Conservation (phyloP, 2,329 filamentous ascomycete species). For the Ascochyta koolunga region DNA sequence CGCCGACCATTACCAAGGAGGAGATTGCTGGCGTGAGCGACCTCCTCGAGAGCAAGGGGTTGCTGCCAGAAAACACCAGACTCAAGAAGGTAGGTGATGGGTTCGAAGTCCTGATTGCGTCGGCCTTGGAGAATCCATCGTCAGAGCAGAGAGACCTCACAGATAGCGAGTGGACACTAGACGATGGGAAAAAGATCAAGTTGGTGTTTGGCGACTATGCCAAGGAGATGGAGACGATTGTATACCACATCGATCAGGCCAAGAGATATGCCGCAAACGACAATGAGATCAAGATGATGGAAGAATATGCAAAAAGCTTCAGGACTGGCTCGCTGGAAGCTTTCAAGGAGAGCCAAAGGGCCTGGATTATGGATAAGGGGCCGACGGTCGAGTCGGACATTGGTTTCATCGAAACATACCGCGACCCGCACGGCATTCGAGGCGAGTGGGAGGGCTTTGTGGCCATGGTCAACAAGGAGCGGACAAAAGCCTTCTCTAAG, state of each 20-base stretch:
- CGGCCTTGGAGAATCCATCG: conserved; percentile 50
- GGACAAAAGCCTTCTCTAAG: conserved; percentile 84
- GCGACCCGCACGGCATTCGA: conserved; percentile 60
- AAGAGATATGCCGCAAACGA: conserved; percentile 56
- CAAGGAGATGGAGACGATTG: conserved; percentile 55
- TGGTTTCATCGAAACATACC: conserved; percentile 62
- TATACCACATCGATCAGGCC: conserved; percentile 54
- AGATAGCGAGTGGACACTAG: conserved; percentile 54
- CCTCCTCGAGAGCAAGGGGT: conserved; percentile 53
- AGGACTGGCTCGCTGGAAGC: conserved; percentile 57
- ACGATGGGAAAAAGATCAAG: conserved; percentile 54
- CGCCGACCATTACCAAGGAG: conserved; percentile 54
- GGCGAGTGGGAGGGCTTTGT: conserved; percentile 62
- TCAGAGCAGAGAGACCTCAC: conserved; percentile 50
- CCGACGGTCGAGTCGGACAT: conserved; percentile 60
- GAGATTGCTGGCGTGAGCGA: conserved; percentile 55
- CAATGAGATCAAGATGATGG: conserved; percentile 53
- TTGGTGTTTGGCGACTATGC: conserved; percentile 56
- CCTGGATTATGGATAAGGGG: conserved; percentile 61
- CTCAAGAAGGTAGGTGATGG: conserved; percentile 53
- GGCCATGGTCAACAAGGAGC: conserved; percentile 81
- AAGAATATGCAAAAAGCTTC: conserved; percentile 58
- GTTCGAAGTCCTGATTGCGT: conserved; percentile 58
- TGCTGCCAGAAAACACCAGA: conserved; percentile 59
- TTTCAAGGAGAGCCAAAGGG: conserved; percentile 58